A percentile compares a stretch with the other conserved stretches of the same genome.
These are phyloP conservation scores for Chloris gayana DNA, from an alignment of 176 grass and related monocot species.

Conservation along the genomic window DNA sequence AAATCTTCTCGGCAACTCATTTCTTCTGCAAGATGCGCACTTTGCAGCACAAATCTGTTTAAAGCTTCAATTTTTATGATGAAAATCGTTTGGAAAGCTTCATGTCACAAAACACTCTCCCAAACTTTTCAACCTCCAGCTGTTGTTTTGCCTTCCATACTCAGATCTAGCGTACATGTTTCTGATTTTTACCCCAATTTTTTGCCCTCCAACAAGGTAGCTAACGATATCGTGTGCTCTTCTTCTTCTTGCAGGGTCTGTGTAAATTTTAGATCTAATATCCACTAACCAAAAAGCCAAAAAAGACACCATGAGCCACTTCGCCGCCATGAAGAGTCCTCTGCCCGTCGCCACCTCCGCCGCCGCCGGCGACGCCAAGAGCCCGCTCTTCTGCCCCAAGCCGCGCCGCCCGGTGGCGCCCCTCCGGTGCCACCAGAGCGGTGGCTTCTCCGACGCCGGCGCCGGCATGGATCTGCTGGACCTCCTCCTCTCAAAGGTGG, in stretches of 20 bases:
- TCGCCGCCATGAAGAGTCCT: slow-evolving; percentile 69
- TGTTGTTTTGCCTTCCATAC: neutral
- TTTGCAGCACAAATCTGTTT: neutral
- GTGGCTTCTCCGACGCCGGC: slow-evolving; percentile 52
- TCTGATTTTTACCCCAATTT: neutral
- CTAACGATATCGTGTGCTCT: neutral
- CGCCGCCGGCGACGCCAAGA: slow-evolving; percentile 42
- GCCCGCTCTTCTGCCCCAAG: slow-evolving; percentile 89
- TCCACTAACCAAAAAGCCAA: slow-evolving; percentile 50
- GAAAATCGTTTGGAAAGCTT: neutral
- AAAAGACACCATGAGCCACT: slow-evolving; percentile 64
- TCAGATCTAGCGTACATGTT: neutral
- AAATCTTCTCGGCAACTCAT: neutral
- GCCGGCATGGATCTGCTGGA: slow-evolving; percentile 68
- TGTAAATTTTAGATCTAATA: slow-evolving; percentile 48
- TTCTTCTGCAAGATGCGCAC: too few species aligned
- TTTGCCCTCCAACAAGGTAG: neutral
- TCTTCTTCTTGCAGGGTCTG: slow-evolving; percentile 38
- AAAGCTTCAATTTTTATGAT: neutral
- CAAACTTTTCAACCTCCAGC: neutral
- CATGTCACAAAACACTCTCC: too few species aligned
- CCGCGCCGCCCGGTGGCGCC: slow-evolving; percentile 66
- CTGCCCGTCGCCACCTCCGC: slow-evolving; percentile 56
- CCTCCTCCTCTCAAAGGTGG: slow-evolving; percentile 68
- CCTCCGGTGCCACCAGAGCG: slow-evolving; percentile 69